These are phyloP conservation scores for Vitis hybrid DNA, from an alignment of 177 flowering plant species.

Conservation along the genomic window DNA sequence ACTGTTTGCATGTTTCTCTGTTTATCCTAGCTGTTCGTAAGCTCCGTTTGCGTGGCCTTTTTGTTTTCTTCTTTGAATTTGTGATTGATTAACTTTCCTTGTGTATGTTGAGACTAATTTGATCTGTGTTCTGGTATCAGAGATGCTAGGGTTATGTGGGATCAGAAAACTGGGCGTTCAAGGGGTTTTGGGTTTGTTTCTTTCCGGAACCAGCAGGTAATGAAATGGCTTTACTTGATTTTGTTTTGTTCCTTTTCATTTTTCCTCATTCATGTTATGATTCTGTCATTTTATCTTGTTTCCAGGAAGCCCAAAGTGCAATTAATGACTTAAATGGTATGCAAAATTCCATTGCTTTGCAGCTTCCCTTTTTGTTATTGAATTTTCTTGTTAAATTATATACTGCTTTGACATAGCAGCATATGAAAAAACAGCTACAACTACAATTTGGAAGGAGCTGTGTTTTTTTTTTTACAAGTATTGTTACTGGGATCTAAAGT, in stretches of 20 bases:
- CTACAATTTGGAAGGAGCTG: too few relatives aligned
- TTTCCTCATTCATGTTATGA: neutral
- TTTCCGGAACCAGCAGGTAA: slow-evolving; percentile 88
- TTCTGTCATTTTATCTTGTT: slow-evolving; percentile 9
- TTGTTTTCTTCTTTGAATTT: neutral
- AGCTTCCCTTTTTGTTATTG: slow-evolving; percentile 2
- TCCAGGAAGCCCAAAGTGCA: slow-evolving; percentile 88
- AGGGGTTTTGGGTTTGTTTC: slow-evolving; percentile 99
- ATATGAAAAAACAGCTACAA: too few relatives aligned
- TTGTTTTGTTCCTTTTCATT: neutral
- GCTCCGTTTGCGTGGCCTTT: slow-evolving; percentile 19
- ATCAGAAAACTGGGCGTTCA: slow-evolving; percentile 98
- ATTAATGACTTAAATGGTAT: slow-evolving; percentile 83
- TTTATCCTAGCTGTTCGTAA: slow-evolving; percentile 94
- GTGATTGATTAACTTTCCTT: neutral
- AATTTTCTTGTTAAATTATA: too few relatives aligned
- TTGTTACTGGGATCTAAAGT: too few relatives aligned
- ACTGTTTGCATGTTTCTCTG: slow-evolving; percentile 85
- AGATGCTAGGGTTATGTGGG: slow-evolving; percentile 99
- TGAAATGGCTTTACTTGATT: neutral
- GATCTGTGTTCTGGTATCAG: slow-evolving; percentile 34
- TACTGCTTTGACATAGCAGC: too few relatives aligned
- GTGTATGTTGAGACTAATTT: neutral
- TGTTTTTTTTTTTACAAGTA: too few relatives aligned
- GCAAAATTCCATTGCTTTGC: neutral